A percentile compares a stretch with the other conserved stretches of the same genome.
Evolutionary conservation across 225 moss, liverwort and hornwort species (phyloP).

Genomic region (Anthoceros angustus): DNA sequence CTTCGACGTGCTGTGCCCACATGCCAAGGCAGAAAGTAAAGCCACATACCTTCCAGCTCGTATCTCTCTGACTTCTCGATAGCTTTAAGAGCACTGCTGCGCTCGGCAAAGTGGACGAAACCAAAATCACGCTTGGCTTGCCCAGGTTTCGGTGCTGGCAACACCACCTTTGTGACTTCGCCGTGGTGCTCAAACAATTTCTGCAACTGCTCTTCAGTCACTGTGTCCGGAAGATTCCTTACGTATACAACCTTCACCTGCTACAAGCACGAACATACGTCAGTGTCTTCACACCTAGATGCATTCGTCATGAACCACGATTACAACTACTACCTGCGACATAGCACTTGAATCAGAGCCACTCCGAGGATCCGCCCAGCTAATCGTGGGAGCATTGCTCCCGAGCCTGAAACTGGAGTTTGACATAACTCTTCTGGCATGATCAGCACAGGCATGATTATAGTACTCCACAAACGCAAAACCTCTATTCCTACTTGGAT

Average conservation of each 20-base stretch:
- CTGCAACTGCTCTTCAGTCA: slow-evolving; percentile 87
- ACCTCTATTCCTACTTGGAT: slow-evolving; percentile 89
- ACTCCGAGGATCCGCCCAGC: slow-evolving; percentile 98
- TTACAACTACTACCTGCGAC: slow-evolving; percentile 56
- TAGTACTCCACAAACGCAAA: slow-evolving; percentile 99
- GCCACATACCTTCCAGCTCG: slow-evolving; percentile 67
- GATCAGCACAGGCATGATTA: slow-evolving; percentile 99
- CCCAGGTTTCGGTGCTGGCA: slow-evolving; percentile 88
- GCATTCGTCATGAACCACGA: not conserved
- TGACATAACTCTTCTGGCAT: slow-evolving; percentile 97
- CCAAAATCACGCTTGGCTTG: slow-evolving; percentile 97
- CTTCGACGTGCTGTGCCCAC: not conserved
- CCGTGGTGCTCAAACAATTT: slow-evolving; percentile 93
- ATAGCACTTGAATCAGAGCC: slow-evolving; percentile 87
- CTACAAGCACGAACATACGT: slow-evolving; percentile 3
- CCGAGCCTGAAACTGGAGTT: slow-evolving; percentile 85
- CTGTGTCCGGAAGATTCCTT: slow-evolving; percentile 85
- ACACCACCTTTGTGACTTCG: slow-evolving; percentile 89
- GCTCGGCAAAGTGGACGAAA: slow-evolving; percentile 86
- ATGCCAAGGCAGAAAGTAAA: not conserved
- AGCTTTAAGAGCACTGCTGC: slow-evolving; percentile 88
- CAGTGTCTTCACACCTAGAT: too few relatives aligned
- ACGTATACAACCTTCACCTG: slow-evolving; percentile 99
- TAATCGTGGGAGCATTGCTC: slow-evolving; percentile 89
- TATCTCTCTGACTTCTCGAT: slow-evolving; percentile 93